Base-by-base conservation (phyloP, 23 red algal species). In the Chondrus crispus region DNA sequence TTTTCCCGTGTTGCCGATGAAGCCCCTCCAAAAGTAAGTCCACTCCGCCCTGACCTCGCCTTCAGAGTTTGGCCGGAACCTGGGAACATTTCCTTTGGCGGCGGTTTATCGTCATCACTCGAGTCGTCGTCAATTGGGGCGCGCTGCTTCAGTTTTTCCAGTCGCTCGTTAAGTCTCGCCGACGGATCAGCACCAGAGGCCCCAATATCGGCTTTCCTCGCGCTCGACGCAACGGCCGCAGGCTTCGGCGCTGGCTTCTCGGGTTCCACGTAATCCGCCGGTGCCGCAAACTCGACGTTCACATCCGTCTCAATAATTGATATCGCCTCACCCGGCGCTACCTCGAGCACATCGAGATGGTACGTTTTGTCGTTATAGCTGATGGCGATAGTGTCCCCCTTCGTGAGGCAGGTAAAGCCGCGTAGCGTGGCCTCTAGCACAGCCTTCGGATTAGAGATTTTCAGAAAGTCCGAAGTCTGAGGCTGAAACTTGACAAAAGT, bases 251-350 rank as follows among this genome's bases (percentile, higher is more conserved):
- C 55, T 19, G 66, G 54, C 35, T 69, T 24, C n/a, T 73, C 76
- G 43, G 94, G 81, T 69, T 96, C 94, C 2, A 93, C 85, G 66
- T 96, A 93, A 76, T 95, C 97, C 11, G 71, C 87, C 29, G 97
- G 97, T 3, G 97, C 90, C 6, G 83, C 97, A 89, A 99, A 99
- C 39, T 99, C 97, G 26, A 96, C 94, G 51, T 93, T 96, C 12
- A 99, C 97, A 69, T 99, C 97, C 6, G 97, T 91, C 72, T 99
- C 97, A 48, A 96, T 94, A 48, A 99, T 95, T 80, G 93, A 96
- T 36, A 99, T 91, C 20, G 97, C 97, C 13, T 93, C 82, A 20
- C 93, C 97, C 8, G 97, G 97, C 19, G 92, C 69, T 29, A 95
- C 89, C 28, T 94, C 81, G 10, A 96, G 14, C 16, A 99, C 93